Evolutionary conservation across 2,329 filamentous ascomycete species (phyloP), one percentile per base, ranked within the genome.

Genomic region (Clonostachys chloroleuca): DNA sequence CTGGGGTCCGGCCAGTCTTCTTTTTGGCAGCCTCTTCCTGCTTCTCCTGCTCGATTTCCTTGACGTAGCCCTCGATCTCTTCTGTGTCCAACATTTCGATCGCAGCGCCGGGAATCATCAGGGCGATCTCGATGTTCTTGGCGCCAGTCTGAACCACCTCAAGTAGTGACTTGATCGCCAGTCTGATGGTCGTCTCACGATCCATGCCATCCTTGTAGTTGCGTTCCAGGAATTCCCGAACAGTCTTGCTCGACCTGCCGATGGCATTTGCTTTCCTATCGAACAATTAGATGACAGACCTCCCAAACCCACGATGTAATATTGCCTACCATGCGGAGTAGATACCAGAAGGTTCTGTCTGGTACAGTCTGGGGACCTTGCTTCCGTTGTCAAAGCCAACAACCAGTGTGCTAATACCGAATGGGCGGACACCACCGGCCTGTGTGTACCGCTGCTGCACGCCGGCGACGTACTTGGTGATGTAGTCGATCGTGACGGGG

Each of bases 191-290:
- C 59, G 90, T 86, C 73, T 96, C 91, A 54, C 92, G 84, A 67
- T 96, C 89, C 92, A 99, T 96, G 53, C 89, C 89, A 61, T 95
- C 90, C 78, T 96, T 95, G 81, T 99, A 95, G 75, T 99, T 96
- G 66, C 95, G 86, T 74, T 99, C 94, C 56, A 99, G 83, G 72
- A 99, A 99, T 67, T 99, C 94, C 62, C 94, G 89, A 49, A 99
- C 94, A 10, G 94, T 99, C 81, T 99, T 99, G 81, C 90, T 96
- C 46, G 92, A 97, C 63, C 94, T 87, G 49, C 94, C 94, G 63
- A 99, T 99, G 49, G 94, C 94, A 65, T 99, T 99, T 60, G 94
- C 95, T 80, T 99, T 97, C 94, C 94, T 97, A 56, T 40, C 13
- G 34, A 10, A 45, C 4, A 42, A 42, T 42, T 30, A 30, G 33